Base-by-base conservation (phyloP, 2,329 filamentous ascomycete genomes). In the Pestalotiopsis sp. region DNA sequence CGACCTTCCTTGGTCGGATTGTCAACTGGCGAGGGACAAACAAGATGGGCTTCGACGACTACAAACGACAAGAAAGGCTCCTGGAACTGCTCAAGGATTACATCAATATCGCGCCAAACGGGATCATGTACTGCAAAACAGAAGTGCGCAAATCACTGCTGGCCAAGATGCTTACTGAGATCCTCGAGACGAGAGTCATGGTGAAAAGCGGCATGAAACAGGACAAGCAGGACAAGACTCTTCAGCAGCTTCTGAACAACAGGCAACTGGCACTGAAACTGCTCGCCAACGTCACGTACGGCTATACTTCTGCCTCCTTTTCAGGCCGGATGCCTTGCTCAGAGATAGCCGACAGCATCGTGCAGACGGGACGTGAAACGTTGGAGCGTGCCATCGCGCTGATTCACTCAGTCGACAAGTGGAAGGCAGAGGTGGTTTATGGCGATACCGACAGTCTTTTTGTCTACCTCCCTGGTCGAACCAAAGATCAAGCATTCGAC, bases 231-330 rank as follows among this genome's bases (percentile, higher is more conserved):
- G 95, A 98, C 81, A 95, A 90, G 78, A 88, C 89, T 0, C 82
- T 98, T 17, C 95, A 98, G 75, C 91, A 92, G 70, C 87, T 98
- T 13, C 85, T 98, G 20, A 97, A 99, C 82, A 97, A 98, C 78
- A 87, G 96, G 76, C 96, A 99, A 75, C 85, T 99, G 3, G 96
- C 96, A 0, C 86, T 99, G 31, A 99, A 99, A 78, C 86, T 99
- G 6, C 93, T 99, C 52, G 96, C 96, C n/a, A 99, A 99, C 75
- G 96, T 99, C 73, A 99, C 96, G 0, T 99, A 99, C 76, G 96
- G 96, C 12, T 99, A 99, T 81, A 96, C 96, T 0, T 98, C 96
- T 2, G 96, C 96, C 0, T 97, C 94, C 0, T 99, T 98, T 79
- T 98, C 95, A 0, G 96, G 96, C 0, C 90, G 96, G 27, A 98